phyloP scores from a whole-genome alignment of 371 early-diverging fungal species.

The Quaeritorhiza haematococci region DNA sequence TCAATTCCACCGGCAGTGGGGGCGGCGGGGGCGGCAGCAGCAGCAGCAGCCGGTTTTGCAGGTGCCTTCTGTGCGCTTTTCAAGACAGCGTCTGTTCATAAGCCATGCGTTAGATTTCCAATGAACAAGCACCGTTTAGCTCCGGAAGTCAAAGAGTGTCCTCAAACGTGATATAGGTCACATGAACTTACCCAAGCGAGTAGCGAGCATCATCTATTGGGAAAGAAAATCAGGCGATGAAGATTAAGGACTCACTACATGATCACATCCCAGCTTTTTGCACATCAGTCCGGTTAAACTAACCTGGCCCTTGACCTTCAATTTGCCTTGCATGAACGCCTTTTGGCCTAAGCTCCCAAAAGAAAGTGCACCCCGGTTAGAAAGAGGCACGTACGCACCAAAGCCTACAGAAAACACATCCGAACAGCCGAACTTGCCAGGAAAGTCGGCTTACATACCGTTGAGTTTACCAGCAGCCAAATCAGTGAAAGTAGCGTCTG shows the following conservation, averaged over 20 bases:
- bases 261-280: too few relatives aligned
- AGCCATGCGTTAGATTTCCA: too few relatives aligned
- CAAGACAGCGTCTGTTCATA: conserved; percentile 8
- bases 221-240: too few relatives aligned
- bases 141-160: too few relatives aligned
- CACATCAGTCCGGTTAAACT: too few relatives aligned
- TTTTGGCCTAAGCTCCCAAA: too few relatives aligned
- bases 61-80: conserved; percentile 10
- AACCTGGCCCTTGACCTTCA: conserved; percentile 32
- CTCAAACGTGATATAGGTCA: too few relatives aligned
- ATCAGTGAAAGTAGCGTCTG: conserved; percentile 23
- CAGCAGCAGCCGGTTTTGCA: conserved; percentile 5
- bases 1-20: conserved; percentile 14
- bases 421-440: conserved; percentile 12
- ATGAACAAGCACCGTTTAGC: too few relatives aligned
- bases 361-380: too few relatives aligned
- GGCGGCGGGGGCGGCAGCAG: conserved; percentile 8
- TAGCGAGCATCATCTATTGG: conserved; percentile 27
- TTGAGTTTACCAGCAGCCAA: conserved; percentile 21
- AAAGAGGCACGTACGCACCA: conserved; percentile 2
- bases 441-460: conserved; percentile 24
- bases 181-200: too few relatives aligned
- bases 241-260: too few relatives aligned
- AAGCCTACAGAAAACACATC: background rate
- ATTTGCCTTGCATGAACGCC: conserved; percentile 1